A percentile compares a stretch with the other conserved stretches of the same genome.
These are phyloP conservation scores for Abrus precatorius DNA, from an alignment of 306 rosid species.

Conservation along the genomic window DNA sequence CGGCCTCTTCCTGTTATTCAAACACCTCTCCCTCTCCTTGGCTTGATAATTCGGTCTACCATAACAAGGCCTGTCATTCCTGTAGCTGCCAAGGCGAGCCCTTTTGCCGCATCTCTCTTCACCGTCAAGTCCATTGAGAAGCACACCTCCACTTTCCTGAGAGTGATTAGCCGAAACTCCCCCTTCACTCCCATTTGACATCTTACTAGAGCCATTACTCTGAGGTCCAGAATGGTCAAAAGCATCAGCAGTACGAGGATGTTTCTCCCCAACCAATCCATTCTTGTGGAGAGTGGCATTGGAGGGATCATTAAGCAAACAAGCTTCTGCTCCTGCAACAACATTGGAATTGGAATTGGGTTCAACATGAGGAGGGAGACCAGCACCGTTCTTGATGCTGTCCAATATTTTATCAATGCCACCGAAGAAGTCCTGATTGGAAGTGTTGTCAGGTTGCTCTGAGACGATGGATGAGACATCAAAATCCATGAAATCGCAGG, in stretches of 20 bases:
- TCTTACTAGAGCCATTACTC: slow-evolving; percentile 35
- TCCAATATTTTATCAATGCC: slow-evolving; percentile 89
- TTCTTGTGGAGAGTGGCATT: slow-evolving; percentile 30
- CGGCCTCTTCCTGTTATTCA: slow-evolving; percentile 66
- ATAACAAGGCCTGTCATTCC: slow-evolving; percentile 58
- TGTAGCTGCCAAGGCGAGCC: slow-evolving; percentile 60
- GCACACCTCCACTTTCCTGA: slow-evolving; percentile 50
- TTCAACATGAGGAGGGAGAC: slow-evolving; percentile 57
- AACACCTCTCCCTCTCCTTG: slow-evolving; percentile 62
- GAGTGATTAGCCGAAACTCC: slow-evolving; percentile 26
- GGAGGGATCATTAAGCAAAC: slow-evolving; percentile 38
- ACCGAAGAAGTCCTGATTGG: slow-evolving; percentile 88
- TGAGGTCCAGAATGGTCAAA: slow-evolving; percentile 39
- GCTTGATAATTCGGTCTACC: slow-evolving; percentile 57
- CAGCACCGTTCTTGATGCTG: slow-evolving; percentile 79
- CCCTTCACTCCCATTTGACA: slow-evolving; percentile 51
- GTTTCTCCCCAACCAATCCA: slow-evolving; percentile 33
- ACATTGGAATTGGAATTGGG: slow-evolving; percentile 24
- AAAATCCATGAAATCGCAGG: slow-evolving; percentile 84
- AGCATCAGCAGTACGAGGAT: slow-evolving; percentile 41
- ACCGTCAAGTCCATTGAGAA: slow-evolving; percentile 43
- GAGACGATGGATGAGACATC: slow-evolving; percentile 54
- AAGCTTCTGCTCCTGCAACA: slow-evolving; percentile 44
- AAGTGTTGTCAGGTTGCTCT: slow-evolving; percentile 52
- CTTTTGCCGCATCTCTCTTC: slow-evolving; percentile 73